Evolutionary conservation across 2,329 filamentous ascomycete species (phyloP), one percentile per base, ranked within the genome.

Genomic region (Nectriaceae sp.): DNA sequence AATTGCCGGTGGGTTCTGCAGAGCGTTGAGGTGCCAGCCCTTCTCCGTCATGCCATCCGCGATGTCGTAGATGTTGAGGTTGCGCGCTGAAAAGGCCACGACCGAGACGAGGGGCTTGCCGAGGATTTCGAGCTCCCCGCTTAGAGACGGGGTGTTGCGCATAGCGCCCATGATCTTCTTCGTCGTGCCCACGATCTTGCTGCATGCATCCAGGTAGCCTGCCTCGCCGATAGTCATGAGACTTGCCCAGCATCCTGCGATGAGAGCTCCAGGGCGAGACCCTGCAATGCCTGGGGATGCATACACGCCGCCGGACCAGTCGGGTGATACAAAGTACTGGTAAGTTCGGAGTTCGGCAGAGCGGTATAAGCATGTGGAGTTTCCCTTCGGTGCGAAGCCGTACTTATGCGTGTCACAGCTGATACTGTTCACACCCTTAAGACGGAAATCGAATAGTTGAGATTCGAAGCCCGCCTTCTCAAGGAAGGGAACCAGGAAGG

Each of bases 401-500:
- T 99, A 99, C 71, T 99, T 99, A 80, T 99, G 94, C 3, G 94
- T 99, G 69, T 99, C 94, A 69, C 92, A 95, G 58, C 86, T 91
- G 70, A 99, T 97, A 69, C 88, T 93, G 3, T 93, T 97, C 31
- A 99, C 94, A 61, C 94, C 94, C 59, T 89, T 90, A 50, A 95
- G 84, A 47, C 89, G 85, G 82, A 99, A 99, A 70, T 99, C 94
- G 66, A 97, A 97, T 4, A 84, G 85, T 59, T 88, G 84, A 19
- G 88, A 82, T 54, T 95, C 90, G 70, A 96, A 97, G 38, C 94
- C 94, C n/a, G 94, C 91, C 65, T 89, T 89, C 55, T 91, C 86
- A 37, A 99, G 87, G 75, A 93, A 90, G 2, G 94, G 91, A 38
- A 99, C 84, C 40, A 99, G 79, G 77, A 99, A 97, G 3, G 91